Base-by-base conservation (phyloP, 805 yeast species). In the Jamesozyma jinghongensis region DNA sequence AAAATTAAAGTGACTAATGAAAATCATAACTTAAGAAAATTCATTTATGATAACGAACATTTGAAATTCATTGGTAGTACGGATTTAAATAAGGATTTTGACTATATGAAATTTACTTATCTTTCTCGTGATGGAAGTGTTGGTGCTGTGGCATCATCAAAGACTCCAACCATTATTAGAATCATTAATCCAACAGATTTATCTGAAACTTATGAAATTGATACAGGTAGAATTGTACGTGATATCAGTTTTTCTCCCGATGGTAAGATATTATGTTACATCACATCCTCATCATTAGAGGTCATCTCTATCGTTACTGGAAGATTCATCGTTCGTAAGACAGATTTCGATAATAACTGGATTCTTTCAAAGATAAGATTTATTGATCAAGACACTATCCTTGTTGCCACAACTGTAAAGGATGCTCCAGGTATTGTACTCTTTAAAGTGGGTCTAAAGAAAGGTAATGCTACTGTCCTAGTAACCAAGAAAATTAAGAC, bases 21-120 rank as follows among this genome's bases (percentile, higher is more conserved):
- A 19, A 85, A 86, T 59, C 74, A 77, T 51, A 88, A 83, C 61
- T 60, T 90, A 53, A 67, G 95, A 43, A 79, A 80, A 56, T 83
- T 74, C 52, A 68, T 68, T 5, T 32, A 64, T 53, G 74, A 72
- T 41, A 73, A 77, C 40, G 79, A 80, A 36, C 85, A 77, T 55
- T 64, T 79, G 49, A 73, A 75, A 45, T 77, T 74, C 50, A 68
- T 73, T 14, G 77, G 73, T 41, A 71, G 82, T 22, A 73, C 76
- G 36, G 86, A 81, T 59, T 64, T 74, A 48, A 61, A 64, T 31
- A 56, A 78, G 42, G 61, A 76, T 8, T 67, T 51, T 38, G 71
- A 69, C 38, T 83, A 81, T 54, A 59, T 63, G 38, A 85, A 84
- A 56, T 60, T 74, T 17, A 73, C 85, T 3, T 63, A 68, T 25